Base-by-base conservation (phyloP, 176 grass and related monocot species). In the Oropetium thomaeum region DNA sequence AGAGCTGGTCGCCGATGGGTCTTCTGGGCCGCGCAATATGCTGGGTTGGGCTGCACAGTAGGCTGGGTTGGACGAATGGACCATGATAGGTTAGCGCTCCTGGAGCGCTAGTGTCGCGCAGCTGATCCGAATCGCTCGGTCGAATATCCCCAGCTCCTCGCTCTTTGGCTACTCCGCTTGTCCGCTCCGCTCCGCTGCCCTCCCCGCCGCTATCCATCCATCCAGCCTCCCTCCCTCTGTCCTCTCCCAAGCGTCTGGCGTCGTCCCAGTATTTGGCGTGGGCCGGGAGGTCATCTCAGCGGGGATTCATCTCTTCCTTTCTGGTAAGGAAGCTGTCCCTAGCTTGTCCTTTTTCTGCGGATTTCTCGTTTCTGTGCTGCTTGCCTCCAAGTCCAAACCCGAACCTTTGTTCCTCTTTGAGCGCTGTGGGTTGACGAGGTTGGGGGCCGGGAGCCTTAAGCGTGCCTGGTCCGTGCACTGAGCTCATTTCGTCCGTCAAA, bases 111-210 rank as follows among this genome's bases (percentile, higher is more conserved):
- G n/a, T n/a, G 41, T 3, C n/a, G 42, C 45, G 60, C 80, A 67
- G 51, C 51, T 25, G 62, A 82, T 83, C 63, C 72, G 81, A 23
- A 83, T 76, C 52, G 61, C 38, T 67, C 72, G n/a, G n/a, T n/a
- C n/a, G n/a, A n/a, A n/a, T n/a, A n/a, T n/a, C n/a, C n/a, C n/a
- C n/a, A 27, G 62, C 62, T 8, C 17, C 5, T 20, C 31, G 3
- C 4, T 45, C 20, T 15, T 39, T 40, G 20, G 28, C 3, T 33
- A 65, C 9, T 26, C 20, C n/a, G n/a, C n/a, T n/a, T n/a, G n/a
- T n/a, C n/a, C n/a, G n/a, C n/a, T n/a, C n/a, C n/a, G n/a, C n/a
- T n/a, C 7, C 19, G 30, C 13, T 10, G 11, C 55, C 54, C 3
- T 14, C 7, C 54, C 54, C 13, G 58, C 53, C 25, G 14, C 52